These are phyloP conservation scores for Plasmodium chabaudi DNA, from an alignment of 169 alveolate species.

Conservation along the genomic window DNA sequence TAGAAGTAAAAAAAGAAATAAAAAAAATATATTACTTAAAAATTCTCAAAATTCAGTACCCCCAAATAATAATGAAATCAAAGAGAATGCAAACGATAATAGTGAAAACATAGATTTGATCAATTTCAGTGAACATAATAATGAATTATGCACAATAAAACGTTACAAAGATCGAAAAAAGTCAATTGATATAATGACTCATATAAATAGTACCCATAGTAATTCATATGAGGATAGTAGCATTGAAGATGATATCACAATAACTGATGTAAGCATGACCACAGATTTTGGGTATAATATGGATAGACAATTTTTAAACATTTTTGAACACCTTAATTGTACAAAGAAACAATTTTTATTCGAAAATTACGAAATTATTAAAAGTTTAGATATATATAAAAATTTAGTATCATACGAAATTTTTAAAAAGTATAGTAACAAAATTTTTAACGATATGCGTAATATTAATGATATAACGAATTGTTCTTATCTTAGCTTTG, in stretches of 20 bases:
- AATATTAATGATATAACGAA: background rate
- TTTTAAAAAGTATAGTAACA: background rate
- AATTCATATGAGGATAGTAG: background rate
- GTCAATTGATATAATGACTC: too few species aligned
- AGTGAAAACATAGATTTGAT: too few species aligned
- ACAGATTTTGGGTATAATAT: conserved; percentile 6
- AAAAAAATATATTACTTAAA: too few species aligned
- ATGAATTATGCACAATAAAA: too few species aligned
- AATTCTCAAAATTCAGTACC: too few species aligned
- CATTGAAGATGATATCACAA: conserved; percentile 4
- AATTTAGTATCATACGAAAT: background rate
- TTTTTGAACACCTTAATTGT: conserved; percentile 27
- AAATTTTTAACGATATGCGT: background rate
- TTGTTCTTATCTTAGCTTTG: background rate
- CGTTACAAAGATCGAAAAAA: too few species aligned
- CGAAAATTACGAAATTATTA: background rate
- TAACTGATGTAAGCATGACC: conserved; percentile 9
- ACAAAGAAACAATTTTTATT: background rate
- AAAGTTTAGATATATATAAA: conserved; percentile 11
- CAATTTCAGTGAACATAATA: too few species aligned
- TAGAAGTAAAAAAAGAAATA: too few species aligned
- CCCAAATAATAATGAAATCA: too few species aligned
- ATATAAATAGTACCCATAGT: background rate
- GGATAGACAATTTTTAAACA: background rate
- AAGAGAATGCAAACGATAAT: too few species aligned